These are phyloP conservation scores for Aspergillus clavatus DNA, from an alignment of 2,329 filamentous ascomycete species.

Conservation along the genomic window DNA sequence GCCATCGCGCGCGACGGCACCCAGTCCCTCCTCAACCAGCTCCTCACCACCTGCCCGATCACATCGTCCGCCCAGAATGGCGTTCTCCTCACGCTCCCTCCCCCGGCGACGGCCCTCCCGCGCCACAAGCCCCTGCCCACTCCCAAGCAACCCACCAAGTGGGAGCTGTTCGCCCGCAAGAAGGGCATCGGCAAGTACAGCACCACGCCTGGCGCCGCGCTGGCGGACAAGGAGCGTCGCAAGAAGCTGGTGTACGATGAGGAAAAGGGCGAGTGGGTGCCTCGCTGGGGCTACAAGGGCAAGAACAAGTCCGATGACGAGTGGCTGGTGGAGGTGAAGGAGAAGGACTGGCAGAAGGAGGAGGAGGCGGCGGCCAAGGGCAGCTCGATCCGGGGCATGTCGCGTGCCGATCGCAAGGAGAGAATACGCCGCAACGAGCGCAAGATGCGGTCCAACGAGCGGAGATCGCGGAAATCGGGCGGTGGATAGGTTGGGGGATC, in stretches of 20 bases:
- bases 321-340: slow-evolving; percentile 90
- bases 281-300: slow-evolving; percentile 92
- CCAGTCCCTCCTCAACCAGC: slow-evolving; percentile 88
- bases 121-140: slow-evolving; percentile 88
- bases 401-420: slow-evolving; percentile 64
- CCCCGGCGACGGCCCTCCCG: slow-evolving; percentile 65
- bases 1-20: slow-evolving; percentile 79
- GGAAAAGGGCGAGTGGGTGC: slow-evolving; percentile 78
- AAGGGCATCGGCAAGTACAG: slow-evolving; percentile 88
- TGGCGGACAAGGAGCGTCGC: slow-evolving; percentile 62
- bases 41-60: slow-evolving; percentile 82
- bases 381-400: slow-evolving; percentile 61
- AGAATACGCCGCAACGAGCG: slow-evolving; percentile 60
- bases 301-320: slow-evolving; percentile 77
- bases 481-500: slow-evolving; percentile 15
- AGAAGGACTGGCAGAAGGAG: slow-evolving; percentile 67
- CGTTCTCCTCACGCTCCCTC: slow-evolving; percentile 74
- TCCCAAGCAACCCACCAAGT: slow-evolving; percentile 80
- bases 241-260: slow-evolving; percentile 79
- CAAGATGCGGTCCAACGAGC: slow-evolving; percentile 63
- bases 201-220: slow-evolving; percentile 49
- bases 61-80: slow-evolving; percentile 58
- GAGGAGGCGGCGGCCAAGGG: slow-evolving; percentile 51
- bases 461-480: slow-evolving; percentile 39
- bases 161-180: slow-evolving; percentile 93